Evolutionary conservation across 805 yeast species (phyloP), one percentile per base, ranked within the genome.

Genomic region (Schwanniomyces polymorphus): DNA sequence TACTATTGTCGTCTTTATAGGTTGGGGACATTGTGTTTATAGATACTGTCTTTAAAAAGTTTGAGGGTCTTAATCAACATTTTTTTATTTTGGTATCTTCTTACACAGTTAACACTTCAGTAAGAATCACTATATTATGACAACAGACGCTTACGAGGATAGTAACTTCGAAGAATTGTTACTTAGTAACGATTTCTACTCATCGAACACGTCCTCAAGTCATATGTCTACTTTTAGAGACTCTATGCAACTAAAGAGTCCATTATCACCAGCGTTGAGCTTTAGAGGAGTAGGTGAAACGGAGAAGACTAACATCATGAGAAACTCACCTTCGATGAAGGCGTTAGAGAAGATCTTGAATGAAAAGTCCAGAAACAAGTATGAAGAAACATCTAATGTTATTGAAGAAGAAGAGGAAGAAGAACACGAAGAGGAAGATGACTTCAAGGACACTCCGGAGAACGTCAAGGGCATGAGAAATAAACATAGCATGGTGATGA

Each of bases 321-420:
- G 63, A 46, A 57, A 56, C 26, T 68, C 75, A 27, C 78, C 76
- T 5, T 67, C 74, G 7, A 67, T 73, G 58, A 66, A 67, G 51
- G 75, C 76, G 11, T 59, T 73, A 47, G 77, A 72, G 50, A 53
- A 49, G 39, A 67, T 67, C 17, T 59, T 72, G 28, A 54, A 55
- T 28, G 64, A 60, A 43, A 60, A 53, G 43, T 37, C 40, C 21
- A 31, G 17, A 16, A 44, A 40, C 11, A 9, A 6, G 12, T 12
- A 14, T 5, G 38, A 35, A 18, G 37, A 45, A 17, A 16, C 34
- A 38, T 21, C 38, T 9, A 48, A 39, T 11, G 26, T 42, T 12
- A 45, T 48, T 10, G 49, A 41, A n/a, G 55, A 50, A 26, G 59
- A 49, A 37, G 63, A 56, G 34, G 64, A 57, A 45, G 59, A 52